phyloP scores from a whole-genome alignment of 2,329 filamentous ascomycete genomes.

The Neonectria hederae region DNA sequence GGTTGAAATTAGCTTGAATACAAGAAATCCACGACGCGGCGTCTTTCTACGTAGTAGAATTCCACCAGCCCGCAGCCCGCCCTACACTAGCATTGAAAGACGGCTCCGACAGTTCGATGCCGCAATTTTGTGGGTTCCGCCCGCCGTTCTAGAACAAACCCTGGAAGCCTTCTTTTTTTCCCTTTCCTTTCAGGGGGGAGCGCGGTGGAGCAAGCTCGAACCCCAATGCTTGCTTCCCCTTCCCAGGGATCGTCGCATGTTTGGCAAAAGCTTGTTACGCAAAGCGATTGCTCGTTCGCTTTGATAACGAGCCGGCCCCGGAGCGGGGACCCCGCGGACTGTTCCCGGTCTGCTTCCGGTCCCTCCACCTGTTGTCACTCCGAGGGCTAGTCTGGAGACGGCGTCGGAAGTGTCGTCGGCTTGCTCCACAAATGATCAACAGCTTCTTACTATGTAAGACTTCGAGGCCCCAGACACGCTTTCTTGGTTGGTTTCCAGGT shows the following conservation, averaged over 20 bases:
- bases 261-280: constrained; percentile 31
- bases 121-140: constrained; percentile 21
- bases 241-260: constrained; percentile 12
- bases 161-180: constrained; percentile 27
- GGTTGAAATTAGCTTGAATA: not conserved
- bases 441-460: not conserved
- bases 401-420: not conserved
- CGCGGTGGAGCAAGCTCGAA: constrained; percentile 27
- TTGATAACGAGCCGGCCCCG: constrained; percentile 29
- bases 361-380: not conserved
- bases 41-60: not conserved
- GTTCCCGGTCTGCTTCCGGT: constrained; percentile 26
- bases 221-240: constrained; percentile 29
- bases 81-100: too few species aligned
- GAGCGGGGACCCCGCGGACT: constrained; percentile 26
- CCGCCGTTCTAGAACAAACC: constrained; percentile 16
- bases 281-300: constrained; percentile 21
- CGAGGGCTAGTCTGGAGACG: not conserved
- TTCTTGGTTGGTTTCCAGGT: not conserved
- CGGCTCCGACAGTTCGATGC: constrained; percentile 18
- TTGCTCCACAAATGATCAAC: not conserved
- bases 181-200: constrained; percentile 24
- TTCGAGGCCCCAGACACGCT: not conserved
- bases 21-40: not conserved
- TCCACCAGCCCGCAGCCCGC: not conserved